A percentile compares a stretch with the other conserved stretches of the same genome.
These are phyloP conservation scores for Phytomonas sp. DNA, from an alignment of 208 protist species.

Conservation along the genomic window DNA sequence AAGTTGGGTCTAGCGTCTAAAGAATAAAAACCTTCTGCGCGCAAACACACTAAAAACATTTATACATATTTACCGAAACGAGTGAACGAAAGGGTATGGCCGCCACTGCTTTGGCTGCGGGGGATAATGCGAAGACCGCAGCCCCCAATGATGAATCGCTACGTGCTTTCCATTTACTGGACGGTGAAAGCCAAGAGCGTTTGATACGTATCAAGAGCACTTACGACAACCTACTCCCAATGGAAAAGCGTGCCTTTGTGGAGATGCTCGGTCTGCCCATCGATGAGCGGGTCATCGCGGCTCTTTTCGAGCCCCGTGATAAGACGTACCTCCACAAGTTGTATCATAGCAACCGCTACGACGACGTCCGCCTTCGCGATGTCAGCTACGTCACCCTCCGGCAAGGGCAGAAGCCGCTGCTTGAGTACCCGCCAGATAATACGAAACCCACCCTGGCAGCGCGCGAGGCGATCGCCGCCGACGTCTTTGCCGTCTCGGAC, in stretches of 20 bases:
- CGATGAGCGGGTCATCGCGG: conserved; percentile 13
- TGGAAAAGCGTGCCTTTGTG: conserved; percentile 44
- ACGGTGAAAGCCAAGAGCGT: conserved; percentile 44
- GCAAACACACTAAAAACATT: conserved; percentile 4
- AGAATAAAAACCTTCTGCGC: not conserved
- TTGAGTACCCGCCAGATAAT: too few species aligned
- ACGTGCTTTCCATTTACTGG: conserved; percentile 43
- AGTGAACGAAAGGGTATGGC: not conserved
- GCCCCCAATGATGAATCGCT: not conserved
- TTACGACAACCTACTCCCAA: conserved; percentile 31
- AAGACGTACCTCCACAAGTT: conserved; percentile 15
- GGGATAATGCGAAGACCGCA: not conserved
- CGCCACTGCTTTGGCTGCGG: not conserved
- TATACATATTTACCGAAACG: conserved; percentile 6
- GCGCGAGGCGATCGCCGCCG: not conserved
- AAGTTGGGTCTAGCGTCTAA: too few species aligned
- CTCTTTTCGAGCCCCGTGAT: not conserved
- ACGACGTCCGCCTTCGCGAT: conserved; percentile 39
- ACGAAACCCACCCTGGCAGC: too few species aligned
- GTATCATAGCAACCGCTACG: conserved; percentile 29
- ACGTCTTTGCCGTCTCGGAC: conserved; percentile 4
- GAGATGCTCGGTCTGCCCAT: conserved; percentile 35
- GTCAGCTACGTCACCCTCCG: conserved; percentile 32
- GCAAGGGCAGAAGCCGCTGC: conserved; percentile 1
- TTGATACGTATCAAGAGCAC: conserved; percentile 38